Evolutionary conservation across 108 stramenopile species (phyloP).

Genomic region (Fragilariopsis cylindrus): DNA sequence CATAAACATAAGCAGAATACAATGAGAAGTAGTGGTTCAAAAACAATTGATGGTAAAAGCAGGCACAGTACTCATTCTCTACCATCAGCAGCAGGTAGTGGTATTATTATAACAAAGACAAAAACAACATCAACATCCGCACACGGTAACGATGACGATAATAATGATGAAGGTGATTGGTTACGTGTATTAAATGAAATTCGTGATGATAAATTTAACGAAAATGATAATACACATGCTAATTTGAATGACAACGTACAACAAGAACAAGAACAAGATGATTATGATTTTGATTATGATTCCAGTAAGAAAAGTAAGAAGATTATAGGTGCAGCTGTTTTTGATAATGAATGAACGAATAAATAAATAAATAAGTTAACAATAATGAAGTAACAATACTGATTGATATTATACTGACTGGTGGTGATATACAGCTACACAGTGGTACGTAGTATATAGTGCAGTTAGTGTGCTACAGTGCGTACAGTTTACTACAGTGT

Average conservation of each 20-base stretch:
- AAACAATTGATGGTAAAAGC: too few relatives aligned
- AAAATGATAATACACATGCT: slow-evolving; percentile 2
- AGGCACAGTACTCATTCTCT: not conserved
- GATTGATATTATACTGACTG: too few relatives aligned
- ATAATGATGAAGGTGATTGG: slow-evolving; percentile 67
- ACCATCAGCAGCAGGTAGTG: not conserved
- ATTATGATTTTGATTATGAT: too few relatives aligned
- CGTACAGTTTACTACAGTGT: too few relatives aligned
- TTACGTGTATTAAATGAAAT: slow-evolving; percentile 50
- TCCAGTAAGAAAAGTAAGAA: too few relatives aligned
- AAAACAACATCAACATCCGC: not conserved
- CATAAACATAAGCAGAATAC: not conserved
- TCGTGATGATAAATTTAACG: slow-evolving; percentile 25
- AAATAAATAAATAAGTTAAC: too few relatives aligned
- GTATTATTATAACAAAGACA: not conserved
- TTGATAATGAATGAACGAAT: too few relatives aligned
- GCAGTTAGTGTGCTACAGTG: too few relatives aligned
- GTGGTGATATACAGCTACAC: too few relatives aligned
- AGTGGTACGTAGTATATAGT: too few relatives aligned
- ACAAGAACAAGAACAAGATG: not conserved
- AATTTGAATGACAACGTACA: not conserved
- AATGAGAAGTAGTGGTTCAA: not conserved
- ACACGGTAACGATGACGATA: slow-evolving; percentile 43
- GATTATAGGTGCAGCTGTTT: too few relatives aligned
- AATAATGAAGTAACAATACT: too few relatives aligned